Base-by-base conservation (phyloP, 148 eudicot species). In the Agrostemma githago region DNA sequence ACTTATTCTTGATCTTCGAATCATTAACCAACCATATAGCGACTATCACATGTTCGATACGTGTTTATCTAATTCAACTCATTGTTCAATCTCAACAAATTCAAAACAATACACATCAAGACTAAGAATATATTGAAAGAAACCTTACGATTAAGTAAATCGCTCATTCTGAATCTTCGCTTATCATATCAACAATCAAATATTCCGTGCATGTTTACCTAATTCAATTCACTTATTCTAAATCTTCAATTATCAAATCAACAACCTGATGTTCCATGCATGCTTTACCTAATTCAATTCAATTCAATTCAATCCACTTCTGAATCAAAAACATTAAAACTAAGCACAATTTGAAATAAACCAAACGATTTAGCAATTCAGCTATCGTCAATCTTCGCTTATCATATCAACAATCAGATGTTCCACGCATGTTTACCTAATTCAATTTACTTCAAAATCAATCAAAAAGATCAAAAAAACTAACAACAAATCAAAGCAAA, bases 111-210 rank as follows among this genome's bases (percentile, higher is more conserved):
- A 26, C 34, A 26, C 34, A 26, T 26, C 34, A 26, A 26, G 34
- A 12, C 15, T 11, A 51, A 51, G 7, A 56, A 56, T 17, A 58
- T 5, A 58, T 15, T 8, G 8, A 58, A 58, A 2, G 6, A 43
- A 37, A 93, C 98, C 95, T 91, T 51, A 19, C 20, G 37, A 60
- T 60, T 26, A 26, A 26, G 34, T 26, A 48, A 48, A 8, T 48
- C 54, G 11, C 11, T 48, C 11, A 9, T 5, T 48, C 61, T 40
- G 17, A 72, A 34, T 54, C 19, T 9, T 37, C 1, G 3, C 17
- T 9, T 68, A 68, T 26, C 16, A 43, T 43, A 68, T 68, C 11
- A 10, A 43, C 39, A 43, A 68, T 44, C 71, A 68, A 2, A 19
- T 48, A 12, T 48, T 48, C 11, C 2, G 8, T 48, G 54, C 54